phyloP scores from a whole-genome alignment of 1,284 basidiomycete species.

The Laetiporus sulphureus region DNA sequence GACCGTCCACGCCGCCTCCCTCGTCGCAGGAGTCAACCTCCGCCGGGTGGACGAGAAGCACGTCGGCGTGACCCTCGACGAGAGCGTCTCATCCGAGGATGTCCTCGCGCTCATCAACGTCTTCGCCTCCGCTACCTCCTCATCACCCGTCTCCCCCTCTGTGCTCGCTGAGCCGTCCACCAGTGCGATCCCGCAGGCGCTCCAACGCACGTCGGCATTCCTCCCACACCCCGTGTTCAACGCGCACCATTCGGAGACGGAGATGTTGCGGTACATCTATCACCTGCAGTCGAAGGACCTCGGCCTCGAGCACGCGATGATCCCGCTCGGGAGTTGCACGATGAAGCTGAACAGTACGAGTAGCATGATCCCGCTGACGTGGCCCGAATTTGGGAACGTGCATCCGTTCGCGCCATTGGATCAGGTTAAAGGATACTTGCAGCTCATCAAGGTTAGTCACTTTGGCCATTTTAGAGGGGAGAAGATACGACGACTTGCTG shows the following conservation, averaged over 20 bases:
- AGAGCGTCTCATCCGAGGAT: slow-evolving; percentile 76
- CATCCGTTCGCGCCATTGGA: slow-evolving; percentile 92
- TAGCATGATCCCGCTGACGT: slow-evolving; percentile 94
- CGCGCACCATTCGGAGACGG: slow-evolving; percentile 94
- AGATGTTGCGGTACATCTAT: slow-evolving; percentile 96
- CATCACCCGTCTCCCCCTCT: slow-evolving; percentile 35
- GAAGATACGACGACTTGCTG: slow-evolving; percentile 4
- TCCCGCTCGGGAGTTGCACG: slow-evolving; percentile 92
- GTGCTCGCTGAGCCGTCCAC: slow-evolving; percentile 32
- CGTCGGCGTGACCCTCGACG: slow-evolving; percentile 91
- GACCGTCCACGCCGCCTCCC: slow-evolving; percentile 66
- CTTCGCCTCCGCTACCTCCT: slow-evolving; percentile 59
- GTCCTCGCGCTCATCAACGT: slow-evolving; percentile 77
- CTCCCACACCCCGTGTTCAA: slow-evolving; percentile 91
- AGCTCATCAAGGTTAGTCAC: slow-evolving; percentile 67
- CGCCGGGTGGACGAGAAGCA: slow-evolving; percentile 71
- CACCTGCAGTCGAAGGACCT: slow-evolving; percentile 93
- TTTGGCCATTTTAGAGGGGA: background rate
- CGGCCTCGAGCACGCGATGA: slow-evolving; percentile 94
- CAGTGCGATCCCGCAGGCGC: slow-evolving; percentile 48
- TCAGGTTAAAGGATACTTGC: slow-evolving; percentile 85
- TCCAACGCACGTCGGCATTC: slow-evolving; percentile 72
- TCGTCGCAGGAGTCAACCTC: slow-evolving; percentile 76
- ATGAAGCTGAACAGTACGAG: slow-evolving; percentile 98
- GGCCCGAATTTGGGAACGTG: slow-evolving; percentile 85